phyloP scores from a whole-genome alignment of 2,329 filamentous ascomycete species.

The Xylariaceae sp. region DNA sequence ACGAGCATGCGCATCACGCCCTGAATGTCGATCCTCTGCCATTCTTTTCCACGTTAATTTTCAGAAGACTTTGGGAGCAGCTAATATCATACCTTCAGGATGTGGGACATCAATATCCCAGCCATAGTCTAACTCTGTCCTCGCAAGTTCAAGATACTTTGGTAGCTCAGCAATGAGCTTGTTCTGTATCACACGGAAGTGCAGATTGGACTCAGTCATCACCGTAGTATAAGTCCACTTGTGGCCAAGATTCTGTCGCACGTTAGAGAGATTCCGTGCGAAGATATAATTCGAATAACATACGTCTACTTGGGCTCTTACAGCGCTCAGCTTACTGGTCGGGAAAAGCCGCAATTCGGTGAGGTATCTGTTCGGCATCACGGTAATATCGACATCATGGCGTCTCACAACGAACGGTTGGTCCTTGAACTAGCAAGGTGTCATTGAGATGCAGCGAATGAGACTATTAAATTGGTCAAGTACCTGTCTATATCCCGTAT shows the following conservation, averaged over 20 bases:
- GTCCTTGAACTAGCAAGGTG: background rate
- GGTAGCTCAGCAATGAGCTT: constrained; percentile 4
- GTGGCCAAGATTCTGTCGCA: background rate
- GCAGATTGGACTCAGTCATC: constrained; percentile 5
- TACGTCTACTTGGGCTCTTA: constrained; percentile 1
- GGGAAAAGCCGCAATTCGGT: constrained; percentile 3
- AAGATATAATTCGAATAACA: background rate
- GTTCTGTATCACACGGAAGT: constrained; percentile 4
- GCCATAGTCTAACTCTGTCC: constrained; percentile 6
- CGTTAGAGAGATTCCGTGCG: background rate
- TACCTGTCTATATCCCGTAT: no score
- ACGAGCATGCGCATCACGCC: constrained; percentile 8
- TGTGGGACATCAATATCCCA: constrained; percentile 4
- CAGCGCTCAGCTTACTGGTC: constrained; percentile 3
- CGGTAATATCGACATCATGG: background rate
- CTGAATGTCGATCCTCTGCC: constrained; percentile 9
- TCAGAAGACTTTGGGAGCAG: background rate
- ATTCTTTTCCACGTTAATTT: constrained; percentile 1
- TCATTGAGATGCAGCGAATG: no score
- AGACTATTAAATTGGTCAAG: no score
- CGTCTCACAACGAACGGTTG: background rate
- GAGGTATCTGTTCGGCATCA: constrained; percentile 3
- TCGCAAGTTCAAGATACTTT: constrained; percentile 1
- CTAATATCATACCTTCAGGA: background rate
- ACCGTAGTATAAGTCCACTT: constrained; percentile 6